Evolutionary conservation across 2,329 filamentous ascomycete genomes (phyloP), one percentile per base, ranked within the genome.

Genomic region (Xylariaceae sp.): DNA sequence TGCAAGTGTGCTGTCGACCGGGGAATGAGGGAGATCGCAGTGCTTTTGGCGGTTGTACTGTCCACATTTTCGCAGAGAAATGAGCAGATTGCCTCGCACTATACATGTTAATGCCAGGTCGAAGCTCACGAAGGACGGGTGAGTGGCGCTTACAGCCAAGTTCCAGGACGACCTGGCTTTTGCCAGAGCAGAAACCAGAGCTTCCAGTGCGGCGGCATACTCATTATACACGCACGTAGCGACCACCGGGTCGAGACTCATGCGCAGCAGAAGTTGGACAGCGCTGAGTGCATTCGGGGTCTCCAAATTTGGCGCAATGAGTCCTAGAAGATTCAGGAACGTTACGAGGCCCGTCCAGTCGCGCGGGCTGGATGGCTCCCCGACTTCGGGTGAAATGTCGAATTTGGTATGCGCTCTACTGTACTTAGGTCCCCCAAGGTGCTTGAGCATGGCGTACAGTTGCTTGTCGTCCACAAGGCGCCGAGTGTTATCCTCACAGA

Each of bases 21-120:
- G 1, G 82, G 75, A 12, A 90, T 65, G 27, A 69, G 66, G 13
- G 67, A 58, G 9, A 87, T 61, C 4, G 79, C 61, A 28, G 75
- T 70, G 35, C 68, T 65, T 34, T 77, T 72, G 2, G 85, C 60
- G 9, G 64, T 49, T 3, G 67, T 56, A 42, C 68, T 65, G 18
- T 53, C 59, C 37, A 79, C 61, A 27, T 60, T 62, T 14, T 49
- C 49, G 43, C 67, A 62, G 4, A 81, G 39, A 5, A 62, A 61
- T n/a, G 56, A 53, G 42, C 63, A 68, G 16, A 71, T 63, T 17
- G 65, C 56, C 36, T 56, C 52, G 47, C 71, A 78, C 74, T 75
- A 3, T 5, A 3, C 11, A 7, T 17, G 35, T 54, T 22, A 49
- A 39, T 23, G 27, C 39, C 14, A 31, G 24, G 15, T 27, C 27